A percentile compares a stretch with the other conserved stretches of the same genome.
phyloP scores from a whole-genome alignment of 2,329 filamentous ascomycete species.

The Aspergillus pseudoterreus region DNA sequence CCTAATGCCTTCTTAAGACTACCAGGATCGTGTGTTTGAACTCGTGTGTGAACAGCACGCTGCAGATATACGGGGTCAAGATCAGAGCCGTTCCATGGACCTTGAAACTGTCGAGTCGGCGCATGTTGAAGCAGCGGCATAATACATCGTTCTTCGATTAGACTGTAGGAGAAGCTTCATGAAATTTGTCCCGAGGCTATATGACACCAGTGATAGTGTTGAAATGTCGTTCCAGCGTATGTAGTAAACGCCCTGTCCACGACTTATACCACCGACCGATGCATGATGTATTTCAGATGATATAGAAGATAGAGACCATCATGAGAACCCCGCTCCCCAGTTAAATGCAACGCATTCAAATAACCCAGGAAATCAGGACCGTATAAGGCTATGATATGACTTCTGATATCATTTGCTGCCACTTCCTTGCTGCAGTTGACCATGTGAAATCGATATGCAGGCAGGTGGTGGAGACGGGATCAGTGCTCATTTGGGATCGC shows the following conservation, averaged over 20 bases:
- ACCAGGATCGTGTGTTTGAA: constrained; percentile 46
- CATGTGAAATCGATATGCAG: not conserved
- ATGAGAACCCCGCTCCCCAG: not conserved
- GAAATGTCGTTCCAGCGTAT: too few relatives aligned
- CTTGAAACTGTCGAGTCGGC: too few relatives aligned
- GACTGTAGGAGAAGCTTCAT: too few relatives aligned
- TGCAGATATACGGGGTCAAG: constrained; percentile 25
- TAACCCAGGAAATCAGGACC: not conserved
- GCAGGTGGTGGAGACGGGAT: not conserved
- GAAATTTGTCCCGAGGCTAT: too few relatives aligned
- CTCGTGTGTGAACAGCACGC: constrained; percentile 44
- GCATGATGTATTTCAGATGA: too few relatives aligned
- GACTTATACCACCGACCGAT: too few relatives aligned
- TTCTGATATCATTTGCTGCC: not conserved
- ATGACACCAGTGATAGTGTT: too few relatives aligned
- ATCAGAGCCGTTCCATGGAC: too few relatives aligned
- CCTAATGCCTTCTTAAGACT: constrained; percentile 30
- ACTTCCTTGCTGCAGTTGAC: not conserved
- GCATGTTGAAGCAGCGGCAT: not conserved
- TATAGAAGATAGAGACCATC: not conserved
- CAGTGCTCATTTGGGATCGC: not conserved
- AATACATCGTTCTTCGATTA: too few relatives aligned
- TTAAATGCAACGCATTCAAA: not conserved
- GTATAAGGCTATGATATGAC: not conserved
- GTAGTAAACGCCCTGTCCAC: too few relatives aligned